Evolutionary conservation across 2,329 filamentous ascomycete species (phyloP), one percentile per base, ranked within the genome.

Genomic region (Botrytis fragariae): DNA sequence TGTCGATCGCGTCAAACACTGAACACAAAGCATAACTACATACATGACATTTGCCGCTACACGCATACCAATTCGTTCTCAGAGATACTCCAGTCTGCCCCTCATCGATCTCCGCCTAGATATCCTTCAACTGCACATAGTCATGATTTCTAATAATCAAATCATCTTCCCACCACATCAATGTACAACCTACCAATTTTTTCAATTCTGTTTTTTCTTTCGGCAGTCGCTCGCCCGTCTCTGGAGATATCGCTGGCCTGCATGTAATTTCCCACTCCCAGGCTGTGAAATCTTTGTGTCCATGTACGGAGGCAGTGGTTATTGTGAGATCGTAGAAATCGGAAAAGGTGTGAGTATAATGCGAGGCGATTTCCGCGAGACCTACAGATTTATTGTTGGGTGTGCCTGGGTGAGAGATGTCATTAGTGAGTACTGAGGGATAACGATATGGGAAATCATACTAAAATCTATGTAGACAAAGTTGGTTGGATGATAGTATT

Each of bases 131-230:
- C 42, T 71, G 69, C 54, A 71, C 57, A 63, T 71, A 71, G 62
- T 71, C 69, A 71, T 71, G 69, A 51, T 71, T 63, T 18, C 57
- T 51, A 9, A 63, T 1, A 29, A 63, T 71, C 25, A 51, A 54
- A 39, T 71, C 57, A 39, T 51, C 42, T 25, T 63, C 69, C 69
- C 69, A 71, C 59, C 69, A 71, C 69, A 71, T 71, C 54, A 71
- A 63, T 5, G 59, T 63, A 39, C 42, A 63, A 1, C 57, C 69
- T 18, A 63, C 44, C 32, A 71, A 18, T 32, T 51, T 51, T 44
- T 37, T 39, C 25, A 37, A 0, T 32, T 61, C 35, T 18, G 69
- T 39, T 1, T 71, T 32, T 22, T 71, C 57, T 32, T 63, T 45
- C 32, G 22, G 12, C 16, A 62, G 7, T 32, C 42, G 42, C 32